phyloP scores from a whole-genome alignment of 148 eudicot species.

The Rhododendron ferrugineum region DNA sequence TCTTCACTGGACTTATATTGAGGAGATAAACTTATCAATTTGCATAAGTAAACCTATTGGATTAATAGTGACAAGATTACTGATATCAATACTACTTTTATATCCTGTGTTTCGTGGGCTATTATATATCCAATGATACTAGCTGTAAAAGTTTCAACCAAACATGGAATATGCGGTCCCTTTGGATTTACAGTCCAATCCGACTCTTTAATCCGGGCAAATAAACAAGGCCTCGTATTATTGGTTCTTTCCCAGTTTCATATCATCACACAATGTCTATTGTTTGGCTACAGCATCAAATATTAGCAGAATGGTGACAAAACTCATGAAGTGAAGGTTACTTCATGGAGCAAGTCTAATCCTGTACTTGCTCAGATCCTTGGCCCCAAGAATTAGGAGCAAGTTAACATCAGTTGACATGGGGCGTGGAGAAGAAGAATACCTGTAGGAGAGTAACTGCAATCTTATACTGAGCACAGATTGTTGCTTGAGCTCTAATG shows the following conservation, averaged over 20 bases:
- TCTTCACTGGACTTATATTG: background rate
- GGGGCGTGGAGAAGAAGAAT: background rate
- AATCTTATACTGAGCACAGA: conserved; percentile 96
- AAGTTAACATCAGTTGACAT: background rate
- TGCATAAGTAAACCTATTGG: background rate
- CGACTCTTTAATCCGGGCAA: background rate
- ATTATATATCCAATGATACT: background rate
- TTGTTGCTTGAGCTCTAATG: conserved; percentile 92
- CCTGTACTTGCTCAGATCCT: background rate
- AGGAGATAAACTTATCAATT: background rate
- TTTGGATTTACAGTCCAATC: background rate
- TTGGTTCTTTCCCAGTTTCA: background rate
- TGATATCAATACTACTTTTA: background rate
- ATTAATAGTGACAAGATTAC: background rate
- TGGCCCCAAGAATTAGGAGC: background rate
- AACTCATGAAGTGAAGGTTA: background rate
- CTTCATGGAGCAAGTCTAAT: background rate
- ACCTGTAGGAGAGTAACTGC: conserved; percentile 98
- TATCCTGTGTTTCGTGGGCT: background rate
- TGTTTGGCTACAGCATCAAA: background rate
- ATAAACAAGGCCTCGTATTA: background rate
- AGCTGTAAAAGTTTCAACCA: background rate
- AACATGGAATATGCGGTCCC: background rate
- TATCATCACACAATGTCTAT: background rate
- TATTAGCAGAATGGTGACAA: background rate